Evolutionary conservation across 306 rosid species (phyloP), one percentile per base, ranked within the genome.

Genomic region (Leucaena leucocephala): DNA sequence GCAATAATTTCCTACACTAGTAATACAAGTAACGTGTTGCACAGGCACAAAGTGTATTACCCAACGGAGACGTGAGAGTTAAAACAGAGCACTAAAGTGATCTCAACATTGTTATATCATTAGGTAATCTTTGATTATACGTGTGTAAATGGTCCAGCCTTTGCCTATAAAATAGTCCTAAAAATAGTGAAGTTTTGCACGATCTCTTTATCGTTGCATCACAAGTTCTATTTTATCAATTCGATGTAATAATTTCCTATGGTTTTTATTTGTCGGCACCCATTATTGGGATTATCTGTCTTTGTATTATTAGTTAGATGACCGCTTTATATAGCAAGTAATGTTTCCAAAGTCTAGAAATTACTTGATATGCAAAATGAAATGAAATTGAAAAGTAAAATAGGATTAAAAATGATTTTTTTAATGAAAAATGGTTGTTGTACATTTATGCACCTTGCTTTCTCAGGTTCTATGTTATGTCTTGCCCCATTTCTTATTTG

Each of bases 11-110:
- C n/a, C n/a, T n/a, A n/a, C n/a, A n/a, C n/a, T n/a, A n/a, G n/a
- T n/a, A n/a, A n/a, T n/a, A n/a, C n/a, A n/a, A n/a, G n/a, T n/a
- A 94, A 85, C 89, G 93, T 73, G 84, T 85, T 64, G 93, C 91
- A 21, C 97, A 92, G 78, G 87, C 93, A 62, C 98, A 90, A 75
- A 89, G 85, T 81, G 83, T 43, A 74, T 81, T 92, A 19, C 91
- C 97, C 43, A 92, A 94, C 84, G 98, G 98, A 76, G 97, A 94
- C 80, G 76, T 82, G 85, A 92, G 93, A 87, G 93, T 90, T 75
- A 88, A 94, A 80, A 54, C 82, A 6, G 97, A 94, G 88, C 85
- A 82, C 71, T 94, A 78, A 45, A 85, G 66, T 74, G 77, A 13
- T 57, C 55, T 49, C 27, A 63, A 2, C 8, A 17, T 19, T 39